phyloP scores from a whole-genome alignment of 306 rosid genomes.

The Cucumis melo region DNA sequence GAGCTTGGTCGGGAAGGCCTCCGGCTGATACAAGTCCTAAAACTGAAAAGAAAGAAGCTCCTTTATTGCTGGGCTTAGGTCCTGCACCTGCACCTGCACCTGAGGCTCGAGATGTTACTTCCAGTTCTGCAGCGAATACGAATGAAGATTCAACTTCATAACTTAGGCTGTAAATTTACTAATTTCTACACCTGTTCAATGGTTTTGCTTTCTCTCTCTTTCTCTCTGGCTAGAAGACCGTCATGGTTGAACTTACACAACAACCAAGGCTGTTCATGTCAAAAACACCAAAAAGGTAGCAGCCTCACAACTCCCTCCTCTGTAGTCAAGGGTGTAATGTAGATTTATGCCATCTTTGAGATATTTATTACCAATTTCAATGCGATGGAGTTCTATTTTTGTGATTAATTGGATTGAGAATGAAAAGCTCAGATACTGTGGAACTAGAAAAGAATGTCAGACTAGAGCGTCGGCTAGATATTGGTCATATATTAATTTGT shows the following conservation, averaged over 20 bases:
- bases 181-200: neutral
- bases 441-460: neutral
- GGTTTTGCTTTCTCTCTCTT: no score
- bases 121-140: conserved; percentile 12
- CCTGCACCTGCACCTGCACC: conserved; percentile 34
- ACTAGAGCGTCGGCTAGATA: neutral
- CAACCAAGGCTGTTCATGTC: neutral
- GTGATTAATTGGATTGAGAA: neutral
- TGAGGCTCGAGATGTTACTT: conserved; percentile 11
- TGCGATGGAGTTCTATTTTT: neutral
- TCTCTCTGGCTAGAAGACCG: neutral
- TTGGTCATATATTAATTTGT: no score
- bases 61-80: conserved; percentile 56
- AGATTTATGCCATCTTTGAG: neutral
- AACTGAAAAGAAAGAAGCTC: conserved; percentile 33
- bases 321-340: neutral
- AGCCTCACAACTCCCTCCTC: neutral
- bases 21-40: conserved; percentile 20
- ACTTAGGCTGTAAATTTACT: neutral
- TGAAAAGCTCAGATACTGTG: neutral
- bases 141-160: neutral
- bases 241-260: neutral
- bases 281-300: neutral
- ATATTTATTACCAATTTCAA: neutral
- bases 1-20: conserved; percentile 43